phyloP scores from a whole-genome alignment of 331 rosid genomes.

The Quercus lobata region DNA sequence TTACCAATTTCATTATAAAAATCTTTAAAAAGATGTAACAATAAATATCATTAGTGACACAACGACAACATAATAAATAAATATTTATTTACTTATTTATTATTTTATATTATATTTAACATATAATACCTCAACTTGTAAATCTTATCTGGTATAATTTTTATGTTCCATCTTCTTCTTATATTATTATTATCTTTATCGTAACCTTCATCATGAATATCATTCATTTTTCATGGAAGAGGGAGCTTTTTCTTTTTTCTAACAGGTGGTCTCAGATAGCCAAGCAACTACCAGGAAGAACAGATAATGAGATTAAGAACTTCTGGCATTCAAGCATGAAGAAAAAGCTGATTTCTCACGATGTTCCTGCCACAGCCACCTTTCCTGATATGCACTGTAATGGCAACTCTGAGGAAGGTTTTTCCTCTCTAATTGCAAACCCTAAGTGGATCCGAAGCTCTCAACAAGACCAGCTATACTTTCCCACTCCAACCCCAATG shows the following conservation, averaged over 20 bases:
- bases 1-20: too few relatives aligned
- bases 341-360: slow-evolving; percentile 78
- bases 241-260: not conserved
- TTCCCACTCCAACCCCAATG: slow-evolving; percentile 30
- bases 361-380: slow-evolving; percentile 37
- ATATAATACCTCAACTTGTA: too few relatives aligned
- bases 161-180: not conserved
- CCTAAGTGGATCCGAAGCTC: slow-evolving; percentile 42
- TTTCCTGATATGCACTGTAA: slow-evolving; percentile 49
- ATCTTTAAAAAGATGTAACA: too few relatives aligned
- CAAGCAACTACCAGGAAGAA: slow-evolving; percentile 97
- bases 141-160: too few relatives aligned
- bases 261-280: slow-evolving; percentile 98
- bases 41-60: too few relatives aligned
- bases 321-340: slow-evolving; percentile 98
- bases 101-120: too few relatives aligned
- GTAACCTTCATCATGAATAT: slow-evolving; percentile 8
- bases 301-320: slow-evolving; percentile 97
- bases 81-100: too few relatives aligned
- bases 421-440: slow-evolving; percentile 52
- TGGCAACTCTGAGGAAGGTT: slow-evolving; percentile 33
- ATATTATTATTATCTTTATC: not conserved
- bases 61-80: too few relatives aligned
- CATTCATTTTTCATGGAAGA: slow-evolving; percentile 11
- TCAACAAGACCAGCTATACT: slow-evolving; percentile 38